These are phyloP conservation scores for Penicillium sp. DNA, from an alignment of 2,329 filamentous ascomycete species.

Conservation along the genomic window DNA sequence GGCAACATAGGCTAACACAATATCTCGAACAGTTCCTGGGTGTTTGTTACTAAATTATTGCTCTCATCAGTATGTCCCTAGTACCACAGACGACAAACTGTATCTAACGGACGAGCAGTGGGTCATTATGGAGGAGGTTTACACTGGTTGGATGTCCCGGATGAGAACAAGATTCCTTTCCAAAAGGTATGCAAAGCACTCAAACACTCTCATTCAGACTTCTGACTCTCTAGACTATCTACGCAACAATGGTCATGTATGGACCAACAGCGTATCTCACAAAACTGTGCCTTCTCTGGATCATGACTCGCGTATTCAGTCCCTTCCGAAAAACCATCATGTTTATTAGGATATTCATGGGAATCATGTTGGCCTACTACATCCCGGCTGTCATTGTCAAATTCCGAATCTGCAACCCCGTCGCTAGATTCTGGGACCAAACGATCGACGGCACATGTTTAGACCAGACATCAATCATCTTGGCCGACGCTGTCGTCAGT, in stretches of 20 bases:
- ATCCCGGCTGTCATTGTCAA: slow-evolving; percentile 44
- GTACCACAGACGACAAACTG: not conserved
- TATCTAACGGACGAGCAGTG: slow-evolving; percentile 21
- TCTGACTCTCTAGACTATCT: slow-evolving; percentile 34
- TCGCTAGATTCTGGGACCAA: slow-evolving; percentile 43
- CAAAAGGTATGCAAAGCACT: slow-evolving; percentile 30
- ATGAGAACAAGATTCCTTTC: slow-evolving; percentile 32
- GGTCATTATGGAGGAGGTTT: slow-evolving; percentile 39
- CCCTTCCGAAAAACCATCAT: slow-evolving; percentile 40
- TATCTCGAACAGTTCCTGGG: slow-evolving; percentile 18
- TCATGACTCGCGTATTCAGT: slow-evolving; percentile 46
- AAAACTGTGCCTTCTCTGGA: slow-evolving; percentile 47
- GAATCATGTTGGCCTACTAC: slow-evolving; percentile 42
- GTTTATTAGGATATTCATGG: slow-evolving; percentile 42
- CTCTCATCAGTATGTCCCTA: slow-evolving; percentile 23
- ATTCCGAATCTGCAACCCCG: slow-evolving; percentile 44
- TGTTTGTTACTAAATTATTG: slow-evolving; percentile 23
- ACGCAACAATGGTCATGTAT: slow-evolving; percentile 48
- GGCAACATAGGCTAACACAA: not conserved
- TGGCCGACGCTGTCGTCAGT: slow-evolving; percentile 57
- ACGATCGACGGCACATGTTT: slow-evolving; percentile 23
- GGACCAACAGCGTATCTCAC: slow-evolving; percentile 46
- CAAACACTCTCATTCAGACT: not conserved
- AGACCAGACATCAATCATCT: slow-evolving; percentile 42
- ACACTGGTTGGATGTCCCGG: slow-evolving; percentile 35